Conservation (phyloP, 768 basidiomycete genomes). For the Leccinum rimulosum region DNA sequence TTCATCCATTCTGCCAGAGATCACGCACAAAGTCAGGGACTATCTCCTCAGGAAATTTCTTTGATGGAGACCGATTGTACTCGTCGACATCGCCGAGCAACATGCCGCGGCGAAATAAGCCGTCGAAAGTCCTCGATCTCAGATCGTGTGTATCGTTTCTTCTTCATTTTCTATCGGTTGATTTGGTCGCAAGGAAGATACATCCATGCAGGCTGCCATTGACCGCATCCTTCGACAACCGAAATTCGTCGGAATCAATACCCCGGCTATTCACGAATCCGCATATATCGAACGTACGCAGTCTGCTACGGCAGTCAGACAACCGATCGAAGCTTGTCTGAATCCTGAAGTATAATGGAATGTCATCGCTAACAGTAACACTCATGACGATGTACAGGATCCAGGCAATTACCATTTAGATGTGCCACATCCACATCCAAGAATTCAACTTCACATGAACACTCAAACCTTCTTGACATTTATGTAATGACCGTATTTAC, state of each 20-base stretch:
- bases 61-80: slow-evolving; percentile 6
- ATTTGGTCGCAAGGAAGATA: slow-evolving; percentile 16
- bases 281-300: background rate
- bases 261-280: background rate
- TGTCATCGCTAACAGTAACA: background rate
- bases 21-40: slow-evolving; percentile 3
- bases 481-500: no score
- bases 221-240: slow-evolving; percentile 26
- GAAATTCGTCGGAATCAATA: slow-evolving; percentile 22
- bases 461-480: no score
- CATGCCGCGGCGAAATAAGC: slow-evolving; percentile 5
- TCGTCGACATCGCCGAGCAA: slow-evolving; percentile 3
- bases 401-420: no score
- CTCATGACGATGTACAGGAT: slow-evolving; percentile 2
- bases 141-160: slow-evolving; percentile 25
- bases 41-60: background rate
- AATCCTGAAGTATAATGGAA: slow-evolving; percentile 13
- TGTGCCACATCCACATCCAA: no score
- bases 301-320: background rate
- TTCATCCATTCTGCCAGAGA: slow-evolving; percentile 18
- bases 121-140: slow-evolving; percentile 24
- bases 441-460: no score
- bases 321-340: background rate
- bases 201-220: slow-evolving; percentile 29
- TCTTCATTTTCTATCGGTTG: background rate